Base-by-base conservation (phyloP, 1,284 basidiomycete genomes). In the Leccinum fallax region DNA sequence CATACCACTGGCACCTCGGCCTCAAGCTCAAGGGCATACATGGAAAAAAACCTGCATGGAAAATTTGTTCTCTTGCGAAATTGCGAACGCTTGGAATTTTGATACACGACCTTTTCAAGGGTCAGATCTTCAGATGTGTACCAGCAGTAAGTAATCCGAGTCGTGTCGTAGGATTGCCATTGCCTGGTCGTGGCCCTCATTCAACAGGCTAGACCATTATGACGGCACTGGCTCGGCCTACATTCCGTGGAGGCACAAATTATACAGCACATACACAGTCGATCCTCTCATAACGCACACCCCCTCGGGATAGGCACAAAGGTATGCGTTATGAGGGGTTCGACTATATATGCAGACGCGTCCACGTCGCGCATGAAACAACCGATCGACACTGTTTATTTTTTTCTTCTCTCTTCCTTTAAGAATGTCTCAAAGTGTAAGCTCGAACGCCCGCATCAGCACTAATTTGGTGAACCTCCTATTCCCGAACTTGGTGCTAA, bases 401-500 rank as follows among this genome's bases (percentile, higher is more conserved):
- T 0, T 9, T 8, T 46, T 19, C 19, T 21, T 46, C 26, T 30
- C 13, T 16, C 26, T 55, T 8, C 4, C 28, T 3, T 8, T 16
- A n/a, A 10, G 38, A 28, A 62, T 65, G 63, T 46, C 43, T 60
- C 28, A 64, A 43, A 49, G n/a, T 62, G 3, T 30, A 53, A 10
- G 2, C 28, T 30, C n/a, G 30, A 24, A 40, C 38, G 5, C 46
- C n/a, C 1, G n/a, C 19, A 63, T 65, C 7, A 30, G 28, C 28
- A 30, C 28, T 30, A 9, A 30, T 30, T 30, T 30, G 8, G 9
- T 30, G 28, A 30, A 30, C 28, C 28, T 30, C 28, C 28, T 30
- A 30, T 30, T 30, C 28, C 28, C 9, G 9, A 30, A 30, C 28
- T 30, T 30, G 28, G 28, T 30, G 28, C 28, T 30, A 30, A 30